Evolutionary conservation across 257 asterid species (phyloP).

Genomic region (Solanum verrucosum): DNA sequence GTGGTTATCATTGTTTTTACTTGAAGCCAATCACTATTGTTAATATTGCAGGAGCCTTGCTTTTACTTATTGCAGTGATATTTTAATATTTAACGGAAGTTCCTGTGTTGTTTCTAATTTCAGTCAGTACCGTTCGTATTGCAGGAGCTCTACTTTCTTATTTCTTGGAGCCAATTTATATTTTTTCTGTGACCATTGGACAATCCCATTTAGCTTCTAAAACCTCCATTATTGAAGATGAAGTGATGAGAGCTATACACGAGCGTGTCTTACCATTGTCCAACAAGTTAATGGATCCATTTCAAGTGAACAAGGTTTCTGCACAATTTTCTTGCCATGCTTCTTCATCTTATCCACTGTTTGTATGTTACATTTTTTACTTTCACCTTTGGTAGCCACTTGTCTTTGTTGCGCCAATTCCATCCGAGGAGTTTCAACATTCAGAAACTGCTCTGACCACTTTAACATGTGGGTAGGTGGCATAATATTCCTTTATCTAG

Average conservation of each 20-base stretch:
- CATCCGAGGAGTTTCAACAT: slow-evolving; percentile 81
- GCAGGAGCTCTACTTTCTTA: slow-evolving; percentile 81
- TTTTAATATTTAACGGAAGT: background rate
- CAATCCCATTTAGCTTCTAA: slow-evolving; percentile 28
- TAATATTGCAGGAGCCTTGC: background rate
- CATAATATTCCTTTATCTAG: background rate
- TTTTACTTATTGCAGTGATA: background rate
- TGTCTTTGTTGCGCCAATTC: slow-evolving; percentile 54
- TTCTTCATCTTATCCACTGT: background rate
- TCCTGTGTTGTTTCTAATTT: background rate
- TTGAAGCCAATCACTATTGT: background rate
- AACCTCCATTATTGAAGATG: slow-evolving; percentile 14
- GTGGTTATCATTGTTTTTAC: background rate
- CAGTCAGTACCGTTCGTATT: slow-evolving; percentile 1
- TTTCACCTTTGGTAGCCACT: slow-evolving; percentile 40
- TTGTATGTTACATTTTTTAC: background rate
- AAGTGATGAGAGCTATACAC: slow-evolving; percentile 42
- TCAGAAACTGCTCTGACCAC: slow-evolving; percentile 76
- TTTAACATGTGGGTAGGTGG: slow-evolving; percentile 76
- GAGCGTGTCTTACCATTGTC: slow-evolving; percentile 53
- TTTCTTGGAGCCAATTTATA: slow-evolving; percentile 71
- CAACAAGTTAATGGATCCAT: slow-evolving; percentile 47
- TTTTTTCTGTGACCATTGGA: slow-evolving; percentile 68
- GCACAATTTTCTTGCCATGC: background rate
- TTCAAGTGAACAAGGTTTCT: slow-evolving; percentile 59